phyloP scores from a whole-genome alignment of 2,329 filamentous ascomycete species.

The Lachnellula hyalina region DNA sequence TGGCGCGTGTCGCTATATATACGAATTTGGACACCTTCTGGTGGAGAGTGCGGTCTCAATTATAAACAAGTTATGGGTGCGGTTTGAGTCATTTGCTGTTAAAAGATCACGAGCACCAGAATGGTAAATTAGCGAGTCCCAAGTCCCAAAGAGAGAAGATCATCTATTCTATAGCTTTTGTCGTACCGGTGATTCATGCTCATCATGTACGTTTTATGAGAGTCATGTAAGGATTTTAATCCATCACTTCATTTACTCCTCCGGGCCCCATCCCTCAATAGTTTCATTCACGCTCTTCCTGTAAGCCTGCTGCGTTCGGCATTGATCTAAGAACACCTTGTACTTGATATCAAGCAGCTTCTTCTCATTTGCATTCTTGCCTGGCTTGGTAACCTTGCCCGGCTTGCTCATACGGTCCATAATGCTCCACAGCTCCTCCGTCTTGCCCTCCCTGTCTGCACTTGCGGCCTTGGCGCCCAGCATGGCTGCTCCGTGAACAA shows the following conservation, averaged over 20 bases:
- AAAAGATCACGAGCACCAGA: too few relatives aligned
- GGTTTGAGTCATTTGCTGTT: too few relatives aligned
- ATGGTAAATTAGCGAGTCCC: too few relatives aligned
- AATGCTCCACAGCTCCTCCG: slow-evolving; percentile 87
- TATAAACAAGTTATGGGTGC: too few relatives aligned
- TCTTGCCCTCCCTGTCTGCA: slow-evolving; percentile 68
- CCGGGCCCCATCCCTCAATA: slow-evolving; percentile 37
- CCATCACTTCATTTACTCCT: background rate
- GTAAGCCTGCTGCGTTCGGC: slow-evolving; percentile 77
- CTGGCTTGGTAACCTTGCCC: slow-evolving; percentile 75
- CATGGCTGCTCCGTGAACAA: slow-evolving; percentile 98
- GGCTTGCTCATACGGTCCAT: slow-evolving; percentile 98
- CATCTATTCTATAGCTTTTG: background rate
- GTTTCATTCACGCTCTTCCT: slow-evolving; percentile 69
- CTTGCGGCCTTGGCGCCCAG: slow-evolving; percentile 95
- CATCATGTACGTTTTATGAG: background rate
- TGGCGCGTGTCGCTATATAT: too few relatives aligned
- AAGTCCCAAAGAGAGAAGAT: background rate
- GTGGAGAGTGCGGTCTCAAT: too few relatives aligned
- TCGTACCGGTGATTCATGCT: background rate
- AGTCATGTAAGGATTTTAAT: background rate
- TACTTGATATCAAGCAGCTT: slow-evolving; percentile 84
- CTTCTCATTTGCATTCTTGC: slow-evolving; percentile 67
- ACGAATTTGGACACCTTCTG: too few relatives aligned
- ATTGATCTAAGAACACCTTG: slow-evolving; percentile 91